Conservation (phyloP, 108 stramenopile genomes). For the Discostella stelligeroides region DNA sequence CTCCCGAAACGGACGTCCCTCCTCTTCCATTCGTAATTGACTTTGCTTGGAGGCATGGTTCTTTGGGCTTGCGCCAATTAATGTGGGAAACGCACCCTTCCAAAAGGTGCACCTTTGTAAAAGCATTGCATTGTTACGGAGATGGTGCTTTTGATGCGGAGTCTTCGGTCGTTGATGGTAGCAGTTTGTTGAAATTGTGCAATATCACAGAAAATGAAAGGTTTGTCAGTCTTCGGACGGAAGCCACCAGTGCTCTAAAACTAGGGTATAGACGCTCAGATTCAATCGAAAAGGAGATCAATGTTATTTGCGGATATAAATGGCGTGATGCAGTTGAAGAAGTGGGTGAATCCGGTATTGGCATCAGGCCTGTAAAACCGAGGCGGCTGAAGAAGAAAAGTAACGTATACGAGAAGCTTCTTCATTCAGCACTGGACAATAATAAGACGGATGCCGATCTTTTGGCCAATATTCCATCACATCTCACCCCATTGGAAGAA, state of each 20-base stretch:
- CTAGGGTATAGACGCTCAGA: slow-evolving; percentile 36
- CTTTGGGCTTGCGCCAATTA: slow-evolving; percentile 20
- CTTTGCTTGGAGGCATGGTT: slow-evolving; percentile 30
- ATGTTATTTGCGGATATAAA: slow-evolving; percentile 12
- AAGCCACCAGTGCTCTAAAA: slow-evolving; percentile 22
- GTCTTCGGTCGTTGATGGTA: neutral
- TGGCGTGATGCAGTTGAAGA: slow-evolving; percentile 21
- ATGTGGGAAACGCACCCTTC: neutral
- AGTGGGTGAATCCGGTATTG: slow-evolving; percentile 15
- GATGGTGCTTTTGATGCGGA: neutral
- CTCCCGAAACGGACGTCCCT: neutral
- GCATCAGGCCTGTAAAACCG: neutral
- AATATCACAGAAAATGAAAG: neutral
- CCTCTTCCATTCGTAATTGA: slow-evolving; percentile 1
- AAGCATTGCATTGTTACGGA: slow-evolving; percentile 13
- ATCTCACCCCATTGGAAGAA: slow-evolving; percentile 14
- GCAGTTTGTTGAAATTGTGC: neutral
- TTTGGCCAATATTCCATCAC: neutral
- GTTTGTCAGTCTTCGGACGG: slow-evolving; percentile 14
- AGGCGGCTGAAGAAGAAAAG: slow-evolving; percentile 12
- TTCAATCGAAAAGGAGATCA: slow-evolving; percentile 21
- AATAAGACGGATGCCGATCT: slow-evolving; percentile 6
- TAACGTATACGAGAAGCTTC: neutral
- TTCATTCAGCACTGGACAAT: slow-evolving; percentile 2
- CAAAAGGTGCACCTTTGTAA: neutral